phyloP scores from a whole-genome alignment of 2,329 filamentous ascomycete species.

The Botrytis elliptica region DNA sequence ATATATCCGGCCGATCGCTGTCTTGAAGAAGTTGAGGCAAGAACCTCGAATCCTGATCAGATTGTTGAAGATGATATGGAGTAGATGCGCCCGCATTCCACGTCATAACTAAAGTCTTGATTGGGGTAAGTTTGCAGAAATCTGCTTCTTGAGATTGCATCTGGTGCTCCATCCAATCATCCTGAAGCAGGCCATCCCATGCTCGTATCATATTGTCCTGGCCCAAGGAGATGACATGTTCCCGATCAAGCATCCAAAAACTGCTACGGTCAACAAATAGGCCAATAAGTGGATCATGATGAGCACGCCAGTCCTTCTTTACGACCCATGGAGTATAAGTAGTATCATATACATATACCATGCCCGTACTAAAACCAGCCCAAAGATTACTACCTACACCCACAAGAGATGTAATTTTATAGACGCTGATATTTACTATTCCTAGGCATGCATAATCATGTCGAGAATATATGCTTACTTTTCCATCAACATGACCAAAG shows the following conservation, averaged over 20 bases:
- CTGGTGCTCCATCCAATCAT: constrained; percentile 88
- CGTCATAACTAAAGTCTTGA: constrained; percentile 79
- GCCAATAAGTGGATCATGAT: constrained; percentile 71
- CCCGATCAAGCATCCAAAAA: constrained; percentile 78
- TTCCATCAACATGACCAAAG: constrained; percentile 90
- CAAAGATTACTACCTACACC: constrained; percentile 82
- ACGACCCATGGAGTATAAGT: constrained; percentile 79
- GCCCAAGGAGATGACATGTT: constrained; percentile 84
- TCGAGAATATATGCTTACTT: constrained; percentile 84
- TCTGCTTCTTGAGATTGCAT: constrained; percentile 83
- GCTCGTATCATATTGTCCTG: constrained; percentile 79
- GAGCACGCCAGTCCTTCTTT: constrained; percentile 93
- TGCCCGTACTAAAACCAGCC: constrained; percentile 93
- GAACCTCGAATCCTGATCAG: constrained; percentile 69
- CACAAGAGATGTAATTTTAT: constrained; percentile 87
- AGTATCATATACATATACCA: constrained; percentile 89
- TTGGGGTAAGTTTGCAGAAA: constrained; percentile 81
- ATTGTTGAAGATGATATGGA: constrained; percentile 74
- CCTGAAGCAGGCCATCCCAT: constrained; percentile 91
- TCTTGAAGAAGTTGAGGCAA: constrained; percentile 75
- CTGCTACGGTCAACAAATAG: constrained; percentile 77
- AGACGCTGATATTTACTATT: constrained; percentile 82
- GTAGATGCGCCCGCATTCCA: constrained; percentile 98
- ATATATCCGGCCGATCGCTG: constrained; percentile 79
- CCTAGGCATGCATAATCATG: constrained; percentile 75